A percentile compares a stretch with the other conserved stretches of the same genome.
These are phyloP conservation scores for Leptographium radiaticola DNA, from an alignment of 2,329 filamentous ascomycete genomes.

Conservation along the genomic window DNA sequence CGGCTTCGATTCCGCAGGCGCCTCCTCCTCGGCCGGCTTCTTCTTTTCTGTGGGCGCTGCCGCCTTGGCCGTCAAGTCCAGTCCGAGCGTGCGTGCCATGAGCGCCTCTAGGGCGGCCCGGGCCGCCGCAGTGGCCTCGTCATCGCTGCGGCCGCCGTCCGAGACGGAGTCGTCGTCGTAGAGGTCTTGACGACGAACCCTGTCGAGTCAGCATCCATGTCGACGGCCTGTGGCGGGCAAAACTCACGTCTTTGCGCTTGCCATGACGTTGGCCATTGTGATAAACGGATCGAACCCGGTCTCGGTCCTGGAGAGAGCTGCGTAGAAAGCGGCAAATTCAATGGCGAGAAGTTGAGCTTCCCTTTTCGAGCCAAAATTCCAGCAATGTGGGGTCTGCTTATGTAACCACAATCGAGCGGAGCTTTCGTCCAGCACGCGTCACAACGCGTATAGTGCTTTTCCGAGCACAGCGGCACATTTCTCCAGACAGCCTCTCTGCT, in stretches of 20 bases:
- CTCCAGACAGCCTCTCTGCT: not conserved
- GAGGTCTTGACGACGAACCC: constrained; percentile 9
- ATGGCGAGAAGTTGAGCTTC: too few relatives aligned
- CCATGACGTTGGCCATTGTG: too few relatives aligned
- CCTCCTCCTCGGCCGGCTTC: not conserved
- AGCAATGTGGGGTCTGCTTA: not conserved
- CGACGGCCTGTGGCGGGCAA: not conserved
- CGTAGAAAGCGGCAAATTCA: too few relatives aligned
- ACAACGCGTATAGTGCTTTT: constrained; percentile 1
- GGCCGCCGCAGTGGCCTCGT: not conserved
- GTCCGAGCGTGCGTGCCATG: constrained; percentile 4
- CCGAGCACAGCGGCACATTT: not conserved
- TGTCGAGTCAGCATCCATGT: not conserved
- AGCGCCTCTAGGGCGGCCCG: constrained; percentile 10
- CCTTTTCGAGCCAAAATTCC: not conserved
- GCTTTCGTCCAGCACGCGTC: not conserved
- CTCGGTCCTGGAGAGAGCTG: too few relatives aligned
- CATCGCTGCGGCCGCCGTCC: not conserved
- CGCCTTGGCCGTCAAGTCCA: not conserved
- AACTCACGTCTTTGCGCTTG: constrained; percentile 2
- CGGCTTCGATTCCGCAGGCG: not conserved
- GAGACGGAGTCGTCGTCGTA: constrained; percentile 4
- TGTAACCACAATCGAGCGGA: not conserved
- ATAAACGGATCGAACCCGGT: too few relatives aligned
- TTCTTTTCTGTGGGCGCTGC: not conserved